Conservation (phyloP, 2,329 filamentous ascomycete genomes). For the Ophiostoma pallidulum region DNA sequence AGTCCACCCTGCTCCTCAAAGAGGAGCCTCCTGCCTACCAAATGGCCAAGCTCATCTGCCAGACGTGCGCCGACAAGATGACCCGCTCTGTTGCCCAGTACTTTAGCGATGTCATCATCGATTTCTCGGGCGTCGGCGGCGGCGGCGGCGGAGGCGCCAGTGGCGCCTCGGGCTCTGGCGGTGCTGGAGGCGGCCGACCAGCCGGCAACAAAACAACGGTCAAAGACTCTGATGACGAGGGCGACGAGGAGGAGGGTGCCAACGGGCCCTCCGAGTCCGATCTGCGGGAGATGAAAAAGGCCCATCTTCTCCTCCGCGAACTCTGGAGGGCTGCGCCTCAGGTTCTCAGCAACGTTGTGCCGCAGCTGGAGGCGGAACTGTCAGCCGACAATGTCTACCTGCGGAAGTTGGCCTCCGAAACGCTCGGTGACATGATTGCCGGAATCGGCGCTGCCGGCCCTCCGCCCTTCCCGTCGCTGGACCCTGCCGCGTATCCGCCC, state of each 20-base stretch:
- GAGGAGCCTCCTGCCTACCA: constrained; percentile 88
- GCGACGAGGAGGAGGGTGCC: constrained; percentile 50
- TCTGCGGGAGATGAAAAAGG: constrained; percentile 78
- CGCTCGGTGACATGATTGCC: constrained; percentile 87
- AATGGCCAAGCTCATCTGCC: constrained; percentile 93
- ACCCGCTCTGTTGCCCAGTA: constrained; percentile 89
- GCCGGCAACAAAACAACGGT: constrained; percentile 4
- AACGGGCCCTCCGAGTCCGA: constrained; percentile 70
- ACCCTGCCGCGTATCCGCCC: constrained; percentile 79
- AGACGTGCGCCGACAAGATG: constrained; percentile 85
- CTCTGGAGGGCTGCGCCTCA: constrained; percentile 86
- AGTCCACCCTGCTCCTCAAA: constrained; percentile 75
- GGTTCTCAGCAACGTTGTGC: constrained; percentile 85
- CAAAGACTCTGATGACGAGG: constrained; percentile 33
- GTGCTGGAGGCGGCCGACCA: background rate
- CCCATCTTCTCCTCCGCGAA: constrained; percentile 80
- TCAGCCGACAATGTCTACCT: constrained; percentile 82
- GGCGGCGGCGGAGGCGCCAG: constrained; percentile 28
- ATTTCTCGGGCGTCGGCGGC: constrained; percentile 59
- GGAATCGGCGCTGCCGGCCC: constrained; percentile 88
- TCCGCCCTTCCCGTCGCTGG: constrained; percentile 60
- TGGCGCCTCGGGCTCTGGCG: background rate
- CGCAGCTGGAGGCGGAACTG: constrained; percentile 85
- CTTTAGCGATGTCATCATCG: constrained; percentile 92
- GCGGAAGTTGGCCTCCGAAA: constrained; percentile 81